Base-by-base conservation (phyloP, 768 basidiomycete species). In the Gautieria morchelliformis region DNA sequence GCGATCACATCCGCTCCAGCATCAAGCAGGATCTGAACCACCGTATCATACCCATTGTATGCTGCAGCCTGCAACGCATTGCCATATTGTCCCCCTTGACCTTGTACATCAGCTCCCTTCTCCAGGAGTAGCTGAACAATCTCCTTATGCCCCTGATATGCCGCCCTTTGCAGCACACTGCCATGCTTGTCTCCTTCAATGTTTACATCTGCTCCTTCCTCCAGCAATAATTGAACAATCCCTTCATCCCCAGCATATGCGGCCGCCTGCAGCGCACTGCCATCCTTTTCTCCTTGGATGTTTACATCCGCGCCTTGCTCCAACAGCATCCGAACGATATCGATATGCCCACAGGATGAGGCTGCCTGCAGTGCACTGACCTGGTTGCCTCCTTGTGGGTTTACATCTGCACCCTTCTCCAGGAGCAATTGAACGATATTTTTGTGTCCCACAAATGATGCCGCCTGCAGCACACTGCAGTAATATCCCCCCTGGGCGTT, bases 151-250 rank as follows among this genome's bases (percentile, higher is more conserved):
- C 10, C 45, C 19, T 27, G 2, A 2, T 2, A 46, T 19, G 45
- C 19, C 27, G 45, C 45, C 17, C 2, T 14, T 11, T 20, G 20
- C 27, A 46, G 32, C 30, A 30, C 53, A 24, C 4, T 56, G 19
- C 45, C 53, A 48, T 53, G 48, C 17, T 27, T 12, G 41, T 49
- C 44, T 19, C 58, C 52, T 33, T 53, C 33, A 5, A 32, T 42
- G 41, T 59, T 54, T n/a, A 59, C 52, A 56, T 61, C 53, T 1
- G 53, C 52, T 8, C 60, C 60, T 22, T n/a, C 35, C 41, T 57
- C 44, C 35, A 60, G 55, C 47, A 61, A 19, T 5, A 48, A 35
- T 15, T 35, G 19, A 35, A 59, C 47, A 9, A 61, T 10, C 27
- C 24, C 35, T 11, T 41, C 37, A 30, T 50, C 1, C 4, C 60